phyloP scores from a whole-genome alignment of 768 basidiomycete species.

The Hortiboletus flavorubellus region DNA sequence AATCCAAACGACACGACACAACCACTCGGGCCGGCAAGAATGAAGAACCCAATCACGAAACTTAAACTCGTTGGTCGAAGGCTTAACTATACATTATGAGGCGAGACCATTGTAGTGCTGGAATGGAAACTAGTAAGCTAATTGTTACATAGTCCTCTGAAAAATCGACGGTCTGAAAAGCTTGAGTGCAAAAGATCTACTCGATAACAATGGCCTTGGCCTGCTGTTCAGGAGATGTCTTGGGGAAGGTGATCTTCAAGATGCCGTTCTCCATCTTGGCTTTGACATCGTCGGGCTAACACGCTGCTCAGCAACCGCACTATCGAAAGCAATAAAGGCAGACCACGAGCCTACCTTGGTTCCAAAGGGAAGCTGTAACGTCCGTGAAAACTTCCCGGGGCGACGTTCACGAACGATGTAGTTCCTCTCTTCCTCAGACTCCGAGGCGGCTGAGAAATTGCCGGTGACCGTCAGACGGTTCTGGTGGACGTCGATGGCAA shows the following conservation, averaged over 20 bases:
- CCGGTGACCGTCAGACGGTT: slow-evolving; percentile 47
- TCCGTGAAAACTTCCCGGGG: slow-evolving; percentile 44
- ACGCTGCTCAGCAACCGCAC: background rate
- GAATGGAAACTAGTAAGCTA: no score
- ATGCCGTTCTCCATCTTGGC: no score
- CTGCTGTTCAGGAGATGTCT: slow-evolving; percentile 35
- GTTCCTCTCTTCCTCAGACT: slow-evolving; percentile 33
- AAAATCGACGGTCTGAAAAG: no score
- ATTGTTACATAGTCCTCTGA: no score
- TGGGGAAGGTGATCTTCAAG: slow-evolving; percentile 43
- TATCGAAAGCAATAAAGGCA: background rate
- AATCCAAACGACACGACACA: no score
- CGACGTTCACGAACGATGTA: slow-evolving; percentile 45
- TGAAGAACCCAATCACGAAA: no score
- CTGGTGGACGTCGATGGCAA: slow-evolving; percentile 47
- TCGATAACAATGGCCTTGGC: slow-evolving; percentile 1
- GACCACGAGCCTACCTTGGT: slow-evolving; percentile 36
- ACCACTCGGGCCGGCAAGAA: no score
- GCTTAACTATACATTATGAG: no score
- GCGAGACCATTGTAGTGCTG: no score
- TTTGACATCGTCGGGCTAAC: slow-evolving; percentile 35
- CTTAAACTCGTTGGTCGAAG: no score
- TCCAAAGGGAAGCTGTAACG: slow-evolving; percentile 44
- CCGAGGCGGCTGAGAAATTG: slow-evolving; percentile 34
- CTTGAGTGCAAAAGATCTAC: no score